Conservation (phyloP, 176 grass and related monocot species). For the Calamus simplicifolius region DNA sequence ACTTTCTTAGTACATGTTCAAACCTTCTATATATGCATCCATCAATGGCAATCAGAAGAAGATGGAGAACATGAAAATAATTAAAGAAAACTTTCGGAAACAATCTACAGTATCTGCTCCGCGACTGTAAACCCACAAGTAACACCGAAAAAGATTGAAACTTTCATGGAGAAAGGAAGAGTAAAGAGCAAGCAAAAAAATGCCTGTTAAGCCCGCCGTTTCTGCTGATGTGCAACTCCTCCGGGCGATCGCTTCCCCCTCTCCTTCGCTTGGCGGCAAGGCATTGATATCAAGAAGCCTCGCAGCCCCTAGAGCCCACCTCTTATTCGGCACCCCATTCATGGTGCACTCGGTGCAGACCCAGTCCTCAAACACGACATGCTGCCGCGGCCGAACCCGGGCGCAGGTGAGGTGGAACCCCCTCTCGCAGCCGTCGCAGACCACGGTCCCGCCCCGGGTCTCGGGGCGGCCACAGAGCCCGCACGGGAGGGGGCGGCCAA, state of each 20-base stretch:
- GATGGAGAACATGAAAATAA: background rate
- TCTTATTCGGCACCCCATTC: slow-evolving; percentile 45
- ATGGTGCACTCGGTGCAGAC: slow-evolving; percentile 65
- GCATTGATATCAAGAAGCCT: slow-evolving; percentile 73
- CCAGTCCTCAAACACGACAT: slow-evolving; percentile 62
- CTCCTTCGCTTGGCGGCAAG: slow-evolving; percentile 51
- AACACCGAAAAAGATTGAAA: too few species aligned
- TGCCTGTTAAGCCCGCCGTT: slow-evolving; percentile 36
- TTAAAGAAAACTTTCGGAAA: too few species aligned
- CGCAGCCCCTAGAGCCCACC: slow-evolving; percentile 56
- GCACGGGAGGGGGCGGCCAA: slow-evolving; percentile 29
- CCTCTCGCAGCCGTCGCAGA: slow-evolving; percentile 86
- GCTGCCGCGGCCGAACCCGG: slow-evolving; percentile 38
- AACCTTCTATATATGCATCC: too few species aligned
- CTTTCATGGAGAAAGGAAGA: too few species aligned
- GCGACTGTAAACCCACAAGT: too few species aligned
- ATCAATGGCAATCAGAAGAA: too few species aligned
- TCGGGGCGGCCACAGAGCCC: slow-evolving; percentile 46
- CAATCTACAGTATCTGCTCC: too few species aligned
- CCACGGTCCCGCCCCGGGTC: slow-evolving; percentile 32
- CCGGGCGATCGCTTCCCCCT: slow-evolving; percentile 4
- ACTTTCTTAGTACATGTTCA: too few species aligned
- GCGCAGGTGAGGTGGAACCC: slow-evolving; percentile 74
- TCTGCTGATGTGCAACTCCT: background rate
- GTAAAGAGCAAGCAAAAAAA: background rate